These are phyloP conservation scores for Backusella psychrophila DNA, from an alignment of 192 early-diverging fungal species.

Conservation along the genomic window DNA sequence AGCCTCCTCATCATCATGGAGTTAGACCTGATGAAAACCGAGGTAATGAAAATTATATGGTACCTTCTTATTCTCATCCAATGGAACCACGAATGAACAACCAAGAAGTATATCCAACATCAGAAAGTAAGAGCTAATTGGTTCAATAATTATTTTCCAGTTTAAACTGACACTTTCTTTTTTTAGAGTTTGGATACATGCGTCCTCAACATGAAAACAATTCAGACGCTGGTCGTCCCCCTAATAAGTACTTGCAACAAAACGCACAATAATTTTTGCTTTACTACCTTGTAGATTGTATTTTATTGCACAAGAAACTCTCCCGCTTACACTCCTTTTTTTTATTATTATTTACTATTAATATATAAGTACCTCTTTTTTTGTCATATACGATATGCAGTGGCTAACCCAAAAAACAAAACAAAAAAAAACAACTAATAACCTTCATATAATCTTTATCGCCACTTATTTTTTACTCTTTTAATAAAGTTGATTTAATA, in stretches of 20 bases:
- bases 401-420: neutral
- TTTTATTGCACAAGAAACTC: neutral
- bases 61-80: neutral
- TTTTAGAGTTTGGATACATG: constrained; percentile 4
- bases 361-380: neutral
- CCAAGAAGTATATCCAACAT: neutral
- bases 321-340: neutral
- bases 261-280: neutral
- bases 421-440: neutral
- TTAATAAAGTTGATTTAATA: neutral
- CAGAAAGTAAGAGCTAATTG: neutral
- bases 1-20: neutral
- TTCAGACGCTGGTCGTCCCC: constrained; percentile 4
- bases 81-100: neutral
- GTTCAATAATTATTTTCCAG: neutral
- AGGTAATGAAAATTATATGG: neutral
- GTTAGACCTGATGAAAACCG: neutral
- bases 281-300: neutral
- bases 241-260: constrained; percentile 5
- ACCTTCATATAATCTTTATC: neutral
- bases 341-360: neutral
- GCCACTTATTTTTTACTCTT: neutral
- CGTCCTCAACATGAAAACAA: constrained; percentile 2
- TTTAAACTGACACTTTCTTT: neutral
- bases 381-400: neutral